These are phyloP conservation scores for Acacia concinna DNA, from an alignment of 331 rosid species.

Conservation along the genomic window DNA sequence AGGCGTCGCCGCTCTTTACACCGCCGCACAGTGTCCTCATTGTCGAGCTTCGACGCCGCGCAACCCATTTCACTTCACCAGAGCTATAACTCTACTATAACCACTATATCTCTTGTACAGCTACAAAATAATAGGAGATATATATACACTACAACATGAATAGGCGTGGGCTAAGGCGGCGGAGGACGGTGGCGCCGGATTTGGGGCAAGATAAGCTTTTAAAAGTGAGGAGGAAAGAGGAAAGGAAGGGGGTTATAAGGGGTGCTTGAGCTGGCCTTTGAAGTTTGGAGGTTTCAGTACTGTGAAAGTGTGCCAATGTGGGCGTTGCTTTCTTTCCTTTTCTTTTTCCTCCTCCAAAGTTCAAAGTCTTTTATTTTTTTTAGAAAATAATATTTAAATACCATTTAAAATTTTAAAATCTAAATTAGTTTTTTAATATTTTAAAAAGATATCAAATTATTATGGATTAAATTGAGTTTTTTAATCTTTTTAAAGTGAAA, in stretches of 20 bases:
- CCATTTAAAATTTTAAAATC: too few species aligned
- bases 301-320: background rate
- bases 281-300: background rate
- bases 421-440: too few species aligned
- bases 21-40: constrained; percentile 91
- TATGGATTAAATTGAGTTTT: too few species aligned
- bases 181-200: background rate
- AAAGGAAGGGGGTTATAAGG: background rate
- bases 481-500: too few species aligned
- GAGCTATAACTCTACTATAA: background rate
- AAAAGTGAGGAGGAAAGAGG: background rate
- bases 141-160: too few species aligned
- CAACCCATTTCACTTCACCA: constrained; percentile 58
- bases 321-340: background rate
- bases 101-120: background rate
- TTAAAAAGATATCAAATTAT: too few species aligned
- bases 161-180: background rate
- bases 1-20: constrained; percentile 96
- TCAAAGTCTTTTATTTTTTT: background rate
- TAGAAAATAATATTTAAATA: too few species aligned
- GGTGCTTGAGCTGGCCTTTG: background rate
- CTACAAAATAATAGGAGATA: background rate
- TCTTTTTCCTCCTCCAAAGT: background rate
- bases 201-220: background rate
- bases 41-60: constrained; percentile 82